Conservation (phyloP, 192 early-diverging fungal genomes). For the Podila horticola region DNA sequence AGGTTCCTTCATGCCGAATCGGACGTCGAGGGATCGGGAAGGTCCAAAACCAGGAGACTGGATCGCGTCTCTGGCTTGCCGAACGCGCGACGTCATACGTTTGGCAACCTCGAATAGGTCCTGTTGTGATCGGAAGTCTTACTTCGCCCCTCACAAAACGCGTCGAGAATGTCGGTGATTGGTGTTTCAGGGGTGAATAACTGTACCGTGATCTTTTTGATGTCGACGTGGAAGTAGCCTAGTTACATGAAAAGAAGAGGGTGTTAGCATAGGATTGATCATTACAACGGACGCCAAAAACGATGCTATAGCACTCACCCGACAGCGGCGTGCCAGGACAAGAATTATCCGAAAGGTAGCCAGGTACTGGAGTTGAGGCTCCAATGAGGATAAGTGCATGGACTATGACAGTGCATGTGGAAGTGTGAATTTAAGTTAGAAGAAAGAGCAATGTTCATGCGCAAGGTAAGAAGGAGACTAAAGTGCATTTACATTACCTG, state of each 20-base stretch:
- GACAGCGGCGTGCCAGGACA: neutral
- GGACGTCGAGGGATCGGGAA: constrained; percentile 21
- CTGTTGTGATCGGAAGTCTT: neutral
- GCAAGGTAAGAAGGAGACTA: too few species aligned
- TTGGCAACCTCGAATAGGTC: constrained; percentile 5
- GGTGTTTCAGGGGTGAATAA: neutral
- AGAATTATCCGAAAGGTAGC: constrained; percentile 2
- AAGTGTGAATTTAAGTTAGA: too few species aligned
- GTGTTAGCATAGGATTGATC: neutral
- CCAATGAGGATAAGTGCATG: neutral
- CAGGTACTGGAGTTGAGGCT: neutral
- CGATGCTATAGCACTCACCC: neutral
- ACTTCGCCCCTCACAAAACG: neutral
- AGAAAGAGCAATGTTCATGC: too few species aligned
- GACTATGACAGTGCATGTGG: too few species aligned
- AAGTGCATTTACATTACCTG: too few species aligned
- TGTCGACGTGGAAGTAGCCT: neutral
- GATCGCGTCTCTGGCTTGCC: neutral
- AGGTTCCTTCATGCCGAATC: constrained; percentile 22
- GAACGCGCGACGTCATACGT: neutral
- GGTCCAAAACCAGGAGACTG: constrained; percentile 9
- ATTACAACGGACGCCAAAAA: neutral
- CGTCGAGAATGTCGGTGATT: constrained; percentile 2
- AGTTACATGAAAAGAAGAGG: constrained; percentile 3
- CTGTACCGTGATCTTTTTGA: neutral